A percentile compares a stretch with the other conserved stretches of the same genome.
Evolutionary conservation across 805 yeast genomes (phyloP).

Genomic region (Kazachstania kunashirensis): DNA sequence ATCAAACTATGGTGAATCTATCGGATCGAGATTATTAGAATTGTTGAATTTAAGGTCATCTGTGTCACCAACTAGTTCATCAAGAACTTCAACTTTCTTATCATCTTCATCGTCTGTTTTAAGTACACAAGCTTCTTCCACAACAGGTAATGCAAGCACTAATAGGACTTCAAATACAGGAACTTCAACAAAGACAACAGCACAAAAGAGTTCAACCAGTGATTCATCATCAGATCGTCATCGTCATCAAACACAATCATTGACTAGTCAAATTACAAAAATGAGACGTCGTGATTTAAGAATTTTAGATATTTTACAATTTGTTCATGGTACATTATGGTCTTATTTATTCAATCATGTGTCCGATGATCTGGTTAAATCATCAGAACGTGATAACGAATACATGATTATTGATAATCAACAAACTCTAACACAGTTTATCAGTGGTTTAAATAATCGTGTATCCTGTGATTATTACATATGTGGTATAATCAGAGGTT

Average conservation of each 20-base stretch:
- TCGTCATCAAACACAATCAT: slow-evolving; percentile 10
- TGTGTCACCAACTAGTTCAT: slow-evolving; percentile 13
- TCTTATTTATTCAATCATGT: slow-evolving; percentile 60
- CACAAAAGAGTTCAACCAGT: neutral
- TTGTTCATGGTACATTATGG: slow-evolving; percentile 70
- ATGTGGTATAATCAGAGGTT: slow-evolving; percentile 83
- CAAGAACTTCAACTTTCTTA: slow-evolving; percentile 14
- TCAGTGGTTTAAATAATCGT: slow-evolving; percentile 56
- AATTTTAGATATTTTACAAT: slow-evolving; percentile 59
- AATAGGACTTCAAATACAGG: slow-evolving; percentile 2
- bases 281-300: slow-evolving; percentile 46
- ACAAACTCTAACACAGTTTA: slow-evolving; percentile 59
- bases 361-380: slow-evolving; percentile 68
- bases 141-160: slow-evolving; percentile 1
- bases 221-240: slow-evolving; percentile 1
- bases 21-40: slow-evolving; percentile 66
- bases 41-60: slow-evolving; percentile 33
- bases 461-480: slow-evolving; percentile 74
- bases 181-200: neutral
- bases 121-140: neutral
- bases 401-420: slow-evolving; percentile 74
- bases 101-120: slow-evolving; percentile 5
- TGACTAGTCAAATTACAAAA: slow-evolving; percentile 16
- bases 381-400: slow-evolving; percentile 54
- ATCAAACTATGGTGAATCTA: slow-evolving; percentile 63